Base-by-base conservation (phyloP, 768 basidiomycete genomes). In the Melanogaster broomeanus region DNA sequence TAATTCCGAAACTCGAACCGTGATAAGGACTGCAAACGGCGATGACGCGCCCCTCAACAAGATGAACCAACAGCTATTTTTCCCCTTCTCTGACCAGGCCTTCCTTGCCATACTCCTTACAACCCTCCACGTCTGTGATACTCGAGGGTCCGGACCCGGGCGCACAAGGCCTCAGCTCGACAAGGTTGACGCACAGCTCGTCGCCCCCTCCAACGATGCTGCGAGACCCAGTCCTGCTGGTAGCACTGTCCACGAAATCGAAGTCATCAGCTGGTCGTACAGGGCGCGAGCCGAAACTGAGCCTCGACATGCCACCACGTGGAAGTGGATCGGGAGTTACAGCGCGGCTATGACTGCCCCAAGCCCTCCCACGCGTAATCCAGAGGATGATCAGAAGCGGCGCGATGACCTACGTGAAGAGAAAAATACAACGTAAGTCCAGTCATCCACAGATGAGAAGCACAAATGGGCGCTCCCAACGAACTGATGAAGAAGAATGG, bases 301-400 rank as follows among this genome's bases (percentile, higher is more conserved):
- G 34, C 40, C 53, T 43, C 22, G 42, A 30, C 6, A 44, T 21
- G 6, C 37, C 27, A 1, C 22, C 46, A 28, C 35, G 30, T 19
- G 21, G 48, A 0, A 18, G 16, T 6, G 11, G 40, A 7, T 41
- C 30, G 19, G 31, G 27, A 5, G 10, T 9, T 1, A 30, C 38
- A 12, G 43, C 52, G 6, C 30, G 45, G 15, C 22, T 38, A 0
- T 6, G 3, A 7, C 15, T 5, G 3, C 41, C 30, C 64, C 64
- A 66, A 1, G 61, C 52, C 30, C 52, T 52, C 4, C 62, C 63
- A 18, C 63, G 59, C 18, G 54, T 52, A 21, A 54, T 51, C 59
- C 63, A 55, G 37, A 66, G 56, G 6, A 66, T 61, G 30, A 66
- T 64, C 54, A 66, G 33, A 25, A 66, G 42, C 2, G 63, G 59